These are phyloP conservation scores for Ophiocordyceps unilateralis DNA, from an alignment of 2,329 filamentous ascomycete genomes.

Conservation along the genomic window DNA sequence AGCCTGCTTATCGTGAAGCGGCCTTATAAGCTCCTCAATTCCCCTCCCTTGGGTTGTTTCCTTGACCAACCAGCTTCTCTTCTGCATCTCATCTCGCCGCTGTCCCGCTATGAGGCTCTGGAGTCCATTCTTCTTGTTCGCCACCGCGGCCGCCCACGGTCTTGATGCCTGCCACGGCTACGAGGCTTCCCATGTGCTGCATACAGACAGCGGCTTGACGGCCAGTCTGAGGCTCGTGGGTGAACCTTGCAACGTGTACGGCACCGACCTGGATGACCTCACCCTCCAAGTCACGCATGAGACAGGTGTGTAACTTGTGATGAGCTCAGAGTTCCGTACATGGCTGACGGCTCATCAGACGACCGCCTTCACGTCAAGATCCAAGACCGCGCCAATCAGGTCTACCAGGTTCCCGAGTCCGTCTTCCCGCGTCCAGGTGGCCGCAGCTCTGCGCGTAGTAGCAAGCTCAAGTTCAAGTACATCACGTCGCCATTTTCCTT, in stretches of 20 bases:
- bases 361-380: slow-evolving; percentile 60
- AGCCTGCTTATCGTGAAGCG: neutral
- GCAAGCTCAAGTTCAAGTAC: slow-evolving; percentile 29
- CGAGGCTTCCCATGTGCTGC: slow-evolving; percentile 39
- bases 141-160: neutral
- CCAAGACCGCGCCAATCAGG: slow-evolving; percentile 48
- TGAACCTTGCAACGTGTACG: slow-evolving; percentile 57
- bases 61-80: neutral
- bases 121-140: neutral
- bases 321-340: neutral
- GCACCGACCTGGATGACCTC: slow-evolving; percentile 52
- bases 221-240: slow-evolving; percentile 57
- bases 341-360: slow-evolving; percentile 20
- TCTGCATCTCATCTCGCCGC: neutral
- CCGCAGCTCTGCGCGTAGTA: slow-evolving; percentile 7
- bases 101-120: neutral
- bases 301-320: slow-evolving; percentile 18
- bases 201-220: slow-evolving; percentile 37
- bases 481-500: slow-evolving; percentile 47
- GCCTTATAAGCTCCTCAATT: neutral
- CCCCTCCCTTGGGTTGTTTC: neutral
- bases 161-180: slow-evolving; percentile 48
- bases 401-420: slow-evolving; percentile 58
- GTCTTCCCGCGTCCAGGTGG: slow-evolving; percentile 39
- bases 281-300: slow-evolving; percentile 39